phyloP scores from a whole-genome alignment of 2,329 filamentous ascomycete genomes.

The Simplicillium sp. region DNA sequence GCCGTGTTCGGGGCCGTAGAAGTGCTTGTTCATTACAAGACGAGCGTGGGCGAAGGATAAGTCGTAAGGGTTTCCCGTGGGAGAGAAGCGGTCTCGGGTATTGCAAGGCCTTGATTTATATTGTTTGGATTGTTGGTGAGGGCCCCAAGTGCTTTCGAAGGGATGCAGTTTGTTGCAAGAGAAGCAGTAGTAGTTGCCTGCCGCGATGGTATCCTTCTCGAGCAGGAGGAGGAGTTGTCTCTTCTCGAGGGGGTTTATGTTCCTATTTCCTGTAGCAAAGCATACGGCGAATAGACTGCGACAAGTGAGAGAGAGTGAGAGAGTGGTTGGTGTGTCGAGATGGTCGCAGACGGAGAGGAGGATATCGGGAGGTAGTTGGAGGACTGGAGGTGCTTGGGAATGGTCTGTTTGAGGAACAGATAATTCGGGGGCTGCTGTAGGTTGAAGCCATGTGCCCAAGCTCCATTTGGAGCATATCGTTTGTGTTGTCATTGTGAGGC shows the following conservation, averaged over 20 bases:
- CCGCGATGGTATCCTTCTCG: constrained; percentile 9
- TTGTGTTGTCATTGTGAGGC: no score
- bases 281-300: constrained; percentile 6
- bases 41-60: constrained; percentile 11
- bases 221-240: constrained; percentile 8
- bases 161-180: constrained; percentile 10
- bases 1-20: constrained; percentile 11
- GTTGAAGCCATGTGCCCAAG: no score
- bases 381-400: background rate
- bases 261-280: constrained; percentile 1
- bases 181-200: constrained; percentile 10
- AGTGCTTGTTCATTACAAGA: constrained; percentile 12
- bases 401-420: no score
- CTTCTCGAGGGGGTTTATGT: constrained; percentile 4
- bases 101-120: constrained; percentile 4
- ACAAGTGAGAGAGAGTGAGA: constrained; percentile 11
- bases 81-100: constrained; percentile 10
- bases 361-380: constrained; percentile 11
- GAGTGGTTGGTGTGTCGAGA: constrained; percentile 7
- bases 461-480: no score
- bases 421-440: no score
- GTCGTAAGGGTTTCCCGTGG: constrained; percentile 10
- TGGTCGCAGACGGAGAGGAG: constrained; percentile 11
- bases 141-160: constrained; percentile 8
- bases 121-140: constrained; percentile 1